These are phyloP conservation scores for Anastatica hierochuntica DNA, from an alignment of 345 rosid species.

Conservation along the genomic window DNA sequence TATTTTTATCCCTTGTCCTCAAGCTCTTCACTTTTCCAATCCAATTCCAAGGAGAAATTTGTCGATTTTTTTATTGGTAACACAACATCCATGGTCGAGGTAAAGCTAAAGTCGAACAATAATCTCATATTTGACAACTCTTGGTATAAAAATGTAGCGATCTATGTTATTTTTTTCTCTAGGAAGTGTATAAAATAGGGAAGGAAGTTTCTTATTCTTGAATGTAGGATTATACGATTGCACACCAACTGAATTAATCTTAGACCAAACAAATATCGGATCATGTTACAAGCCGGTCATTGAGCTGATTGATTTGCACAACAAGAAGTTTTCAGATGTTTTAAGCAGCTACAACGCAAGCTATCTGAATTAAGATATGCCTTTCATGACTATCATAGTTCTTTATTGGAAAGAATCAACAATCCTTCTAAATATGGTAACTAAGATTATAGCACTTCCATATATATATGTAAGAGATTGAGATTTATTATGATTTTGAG, in stretches of 20 bases:
- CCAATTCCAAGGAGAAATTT: slow-evolving; percentile 21
- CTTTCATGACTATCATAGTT: slow-evolving; percentile 19
- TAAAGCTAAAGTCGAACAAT: not conserved
- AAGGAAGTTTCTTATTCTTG: slow-evolving; percentile 42
- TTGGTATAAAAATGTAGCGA: not conserved
- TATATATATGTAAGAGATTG: not conserved
- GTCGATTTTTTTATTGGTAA: slow-evolving; percentile 36
- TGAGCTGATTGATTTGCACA: slow-evolving; percentile 18
- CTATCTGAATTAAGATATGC: slow-evolving; percentile 31
- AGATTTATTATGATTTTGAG: not conserved
- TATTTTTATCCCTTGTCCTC: slow-evolving; percentile 1
- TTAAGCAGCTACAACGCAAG: slow-evolving; percentile 14
- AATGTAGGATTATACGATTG: slow-evolving; percentile 22
- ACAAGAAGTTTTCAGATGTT: slow-evolving; percentile 14
- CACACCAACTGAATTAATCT: slow-evolving; percentile 5
- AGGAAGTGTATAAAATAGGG: slow-evolving; percentile 40
- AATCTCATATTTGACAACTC: too few relatives aligned
- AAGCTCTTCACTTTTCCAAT: slow-evolving; percentile 20
- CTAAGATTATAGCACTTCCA: too few relatives aligned
- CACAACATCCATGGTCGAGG: slow-evolving; percentile 28
- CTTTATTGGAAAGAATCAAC: slow-evolving; percentile 19
- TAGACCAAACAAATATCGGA: slow-evolving; percentile 6
- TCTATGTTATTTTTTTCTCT: not conserved
- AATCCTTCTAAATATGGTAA: slow-evolving; percentile 38
- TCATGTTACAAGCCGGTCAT: slow-evolving; percentile 16